Evolutionary conservation across 331 rosid species (phyloP), one percentile per base, ranked within the genome.

Genomic region (Dryas integrifolia): DNA sequence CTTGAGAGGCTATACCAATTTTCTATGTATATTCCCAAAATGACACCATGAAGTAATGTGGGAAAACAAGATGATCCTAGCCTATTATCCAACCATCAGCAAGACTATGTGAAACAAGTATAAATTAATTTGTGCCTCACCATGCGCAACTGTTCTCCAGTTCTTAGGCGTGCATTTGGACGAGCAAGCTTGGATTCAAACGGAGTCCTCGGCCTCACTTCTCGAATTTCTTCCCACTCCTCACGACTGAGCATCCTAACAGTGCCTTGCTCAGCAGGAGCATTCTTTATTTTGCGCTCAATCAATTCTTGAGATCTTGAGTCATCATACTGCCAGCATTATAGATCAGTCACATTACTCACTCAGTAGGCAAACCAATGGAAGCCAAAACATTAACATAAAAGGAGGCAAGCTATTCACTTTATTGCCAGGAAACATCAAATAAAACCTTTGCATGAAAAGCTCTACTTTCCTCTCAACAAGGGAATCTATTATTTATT

Each of bases 151-250:
- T 85, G 85, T 75, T 91, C 97, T 38, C 96, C 98, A 0, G 96
- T 82, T 84, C 98, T 86, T 24, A 89, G 76, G 65, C 73, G 84
- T 13, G 97, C 96, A 84, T 91, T 89, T 26, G 95, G 92, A 39
- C 97, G 92, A 8, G 96, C 87, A 49, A 91, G 87, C 78, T 80
- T 88, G 70, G 98, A 94, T 81, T 94, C 98, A 81, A 88, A 94
- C 0, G 92, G 97, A 60, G 98, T 94, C 74, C 97, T 85, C 0
- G 97, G 98, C 63, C 92, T 80, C 77, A 86, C 81, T 72, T 86
- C 98, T 67, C 83, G 91, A 82, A 84, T 10, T 75, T 82, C 76
- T n/a, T 91, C 96, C 97, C 97, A 94, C 83, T 94, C 97, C 80
- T 94, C 91, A 53, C 75, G 86, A 41, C 75, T 82, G 47, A 94